Evolutionary conservation across 176 grass and related monocot species (phyloP), one percentile per base, ranked within the genome.

Genomic region (Cenchrus fungigraminus): DNA sequence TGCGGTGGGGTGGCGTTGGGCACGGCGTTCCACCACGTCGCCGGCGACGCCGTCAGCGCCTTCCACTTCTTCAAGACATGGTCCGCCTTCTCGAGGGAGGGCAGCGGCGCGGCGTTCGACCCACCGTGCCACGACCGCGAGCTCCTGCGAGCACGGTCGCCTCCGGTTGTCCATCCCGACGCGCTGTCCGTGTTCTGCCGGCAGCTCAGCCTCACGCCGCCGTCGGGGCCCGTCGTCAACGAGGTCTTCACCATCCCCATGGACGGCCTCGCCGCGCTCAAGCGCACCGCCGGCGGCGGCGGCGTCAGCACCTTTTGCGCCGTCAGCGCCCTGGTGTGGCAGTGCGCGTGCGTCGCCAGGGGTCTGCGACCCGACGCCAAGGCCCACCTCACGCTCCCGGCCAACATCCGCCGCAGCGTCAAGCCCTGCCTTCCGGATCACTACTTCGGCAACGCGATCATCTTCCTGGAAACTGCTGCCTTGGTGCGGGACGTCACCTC

Each of bases 11-110:
- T 91, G 43, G 50, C 61, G 29, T 10, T 91, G 34, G 82, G 86
- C 45, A 64, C 62, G 7, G 49, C 81, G 3, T 69, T 76, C 12
- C 89, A 91, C 62, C 89, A 91, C 64, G 46, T 42, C 47, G 62
- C 32, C 34, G 31, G 29, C 6, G 89, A 91, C 25, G 89, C 84
- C 31, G 20, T 10, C 6, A 12, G 65, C 1, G 74, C 74, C 0
- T 43, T 77, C 47, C 67, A 83, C 81, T 91, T 91, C 73, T 58
- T 91, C 72, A 61, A 83, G 20, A 87, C 88, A 3, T 62, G 73
- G 29, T 56, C 66, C 12, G 55, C 71, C 16, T 60, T 87, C 63
- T 65, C 61, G 12, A 55, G 53, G 53, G 4, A 15, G 16, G 53
- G 61, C 19, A 9, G 20, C 61, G 56, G 56, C 56, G 58, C 58